Conservation (phyloP, 1,139 yeast genomes). For the Kodamaea fungicola region DNA sequence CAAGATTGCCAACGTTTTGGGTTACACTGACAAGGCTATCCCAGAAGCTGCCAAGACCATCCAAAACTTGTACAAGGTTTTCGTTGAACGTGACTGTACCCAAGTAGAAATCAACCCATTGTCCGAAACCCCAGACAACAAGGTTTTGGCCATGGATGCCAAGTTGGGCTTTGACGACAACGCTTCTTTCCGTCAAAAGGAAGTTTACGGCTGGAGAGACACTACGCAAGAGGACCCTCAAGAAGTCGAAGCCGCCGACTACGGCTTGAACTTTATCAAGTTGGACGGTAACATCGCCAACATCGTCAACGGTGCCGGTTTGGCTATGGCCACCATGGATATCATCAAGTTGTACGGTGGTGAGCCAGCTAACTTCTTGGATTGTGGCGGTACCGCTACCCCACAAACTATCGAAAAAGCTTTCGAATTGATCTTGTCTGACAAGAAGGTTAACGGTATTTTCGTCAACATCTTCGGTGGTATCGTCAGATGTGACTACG, state of each 20-base stretch:
- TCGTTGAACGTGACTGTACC: constrained; percentile 89
- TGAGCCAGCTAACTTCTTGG: constrained; percentile 97
- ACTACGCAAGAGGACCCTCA: constrained; percentile 96
- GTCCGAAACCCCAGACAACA: constrained; percentile 86
- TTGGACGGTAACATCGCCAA: constrained; percentile 98
- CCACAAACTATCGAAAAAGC: constrained; percentile 98
- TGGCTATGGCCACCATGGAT: constrained; percentile 99
- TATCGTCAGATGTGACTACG: constrained; percentile 98
- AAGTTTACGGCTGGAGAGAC: constrained; percentile 93
- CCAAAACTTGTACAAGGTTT: constrained; percentile 83
- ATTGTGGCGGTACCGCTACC: constrained; percentile 99
- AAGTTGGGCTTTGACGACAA: constrained; percentile 98
- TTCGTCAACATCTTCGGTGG: constrained; percentile 99
- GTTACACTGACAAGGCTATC: constrained; percentile 74
- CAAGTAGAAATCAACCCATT: constrained; percentile 98
- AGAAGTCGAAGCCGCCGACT: constrained; percentile 88
- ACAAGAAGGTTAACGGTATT: constrained; percentile 88
- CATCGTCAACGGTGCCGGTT: constrained; percentile 98
- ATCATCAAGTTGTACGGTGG: constrained; percentile 98
- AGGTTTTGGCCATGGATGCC: constrained; percentile 98
- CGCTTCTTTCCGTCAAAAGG: constrained; percentile 92
- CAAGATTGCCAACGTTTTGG: constrained; percentile 74
- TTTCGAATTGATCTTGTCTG: constrained; percentile 87
- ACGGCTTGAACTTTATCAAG: constrained; percentile 93
- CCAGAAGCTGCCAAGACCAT: constrained; percentile 87